phyloP scores from a whole-genome alignment of 306 rosid genomes.

The Chamaecrista fasciculata region DNA sequence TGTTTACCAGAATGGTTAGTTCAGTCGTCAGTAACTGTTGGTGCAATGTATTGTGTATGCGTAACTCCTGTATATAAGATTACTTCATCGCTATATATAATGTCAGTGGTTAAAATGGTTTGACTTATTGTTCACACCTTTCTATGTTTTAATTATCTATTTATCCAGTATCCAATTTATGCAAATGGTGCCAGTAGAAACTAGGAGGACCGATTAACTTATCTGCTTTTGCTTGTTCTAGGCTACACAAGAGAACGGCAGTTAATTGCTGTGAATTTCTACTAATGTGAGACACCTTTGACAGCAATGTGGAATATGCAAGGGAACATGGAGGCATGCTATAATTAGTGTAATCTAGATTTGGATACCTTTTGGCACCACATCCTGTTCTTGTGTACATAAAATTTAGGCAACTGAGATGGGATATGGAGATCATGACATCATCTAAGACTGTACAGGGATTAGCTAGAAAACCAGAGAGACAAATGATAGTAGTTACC shows the following conservation, averaged over 20 bases:
- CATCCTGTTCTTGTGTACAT: slow-evolving; percentile 26
- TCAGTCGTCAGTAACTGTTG: background rate
- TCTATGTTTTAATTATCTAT: background rate
- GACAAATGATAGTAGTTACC: background rate
- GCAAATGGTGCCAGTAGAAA: background rate
- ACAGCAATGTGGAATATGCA: slow-evolving; percentile 18
- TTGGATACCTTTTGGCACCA: slow-evolving; percentile 7
- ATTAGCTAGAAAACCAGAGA: slow-evolving; percentile 25
- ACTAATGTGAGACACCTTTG: background rate
- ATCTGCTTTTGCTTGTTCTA: slow-evolving; percentile 16
- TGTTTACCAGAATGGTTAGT: background rate
- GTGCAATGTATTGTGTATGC: background rate
- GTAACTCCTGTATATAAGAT: background rate
- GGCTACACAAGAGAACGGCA: slow-evolving; percentile 23
- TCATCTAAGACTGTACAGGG: slow-evolving; percentile 7
- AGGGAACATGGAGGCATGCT: slow-evolving; percentile 12
- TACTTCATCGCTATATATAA: background rate
- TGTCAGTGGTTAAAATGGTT: background rate
- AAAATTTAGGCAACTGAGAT: slow-evolving; percentile 23
- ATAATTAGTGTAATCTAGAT: slow-evolving; percentile 17
- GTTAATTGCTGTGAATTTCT: slow-evolving; percentile 18
- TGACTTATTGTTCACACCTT: background rate
- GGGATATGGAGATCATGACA: slow-evolving; percentile 21
- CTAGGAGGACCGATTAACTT: background rate
- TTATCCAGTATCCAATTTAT: background rate